Conservation (phyloP, 2,329 filamentous ascomycete species). For the Nothophaeocryptopus gaeumannii region DNA sequence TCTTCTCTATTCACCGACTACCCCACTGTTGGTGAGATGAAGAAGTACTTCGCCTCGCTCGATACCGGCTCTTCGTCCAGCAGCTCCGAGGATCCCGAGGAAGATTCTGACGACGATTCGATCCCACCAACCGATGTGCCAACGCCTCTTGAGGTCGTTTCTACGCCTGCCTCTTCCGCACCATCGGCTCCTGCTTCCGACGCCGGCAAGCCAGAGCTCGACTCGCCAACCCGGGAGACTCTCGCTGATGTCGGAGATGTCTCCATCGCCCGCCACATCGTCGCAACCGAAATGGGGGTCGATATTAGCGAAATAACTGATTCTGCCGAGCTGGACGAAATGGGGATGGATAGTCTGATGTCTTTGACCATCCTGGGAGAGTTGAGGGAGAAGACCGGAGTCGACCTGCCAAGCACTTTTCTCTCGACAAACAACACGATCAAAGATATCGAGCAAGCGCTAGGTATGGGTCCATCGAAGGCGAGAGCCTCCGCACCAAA, state of each 20-base stretch:
- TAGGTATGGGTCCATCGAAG: slow-evolving; percentile 51
- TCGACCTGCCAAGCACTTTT: slow-evolving; percentile 53
- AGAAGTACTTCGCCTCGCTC: slow-evolving; percentile 53
- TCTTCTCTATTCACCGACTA: slow-evolving; percentile 60
- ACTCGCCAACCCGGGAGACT: slow-evolving; percentile 35
- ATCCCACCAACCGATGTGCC: slow-evolving; percentile 40
- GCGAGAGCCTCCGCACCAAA: slow-evolving; percentile 37
- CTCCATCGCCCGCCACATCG: slow-evolving; percentile 48
- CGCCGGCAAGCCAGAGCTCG: slow-evolving; percentile 40
- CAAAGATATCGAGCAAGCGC: slow-evolving; percentile 62
- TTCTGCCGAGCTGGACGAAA: slow-evolving; percentile 59
- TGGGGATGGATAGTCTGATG: slow-evolving; percentile 56
- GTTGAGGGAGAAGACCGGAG: slow-evolving; percentile 50
- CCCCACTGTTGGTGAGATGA: slow-evolving; percentile 59
- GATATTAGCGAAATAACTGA: slow-evolving; percentile 56
- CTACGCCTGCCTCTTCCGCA: slow-evolving; percentile 50
- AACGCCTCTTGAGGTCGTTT: slow-evolving; percentile 44
- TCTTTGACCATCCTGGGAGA: slow-evolving; percentile 51
- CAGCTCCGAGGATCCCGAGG: slow-evolving; percentile 32
- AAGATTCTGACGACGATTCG: slow-evolving; percentile 43
- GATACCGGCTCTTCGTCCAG: slow-evolving; percentile 36
- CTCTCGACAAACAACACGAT: slow-evolving; percentile 61
- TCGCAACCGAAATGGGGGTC: slow-evolving; percentile 63
- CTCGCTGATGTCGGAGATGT: slow-evolving; percentile 39
- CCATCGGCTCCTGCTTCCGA: slow-evolving; percentile 43